Evolutionary conservation across 2,329 filamentous ascomycete genomes (phyloP), one percentile per base, ranked within the genome.

Genomic region (Daldinia sp.): DNA sequence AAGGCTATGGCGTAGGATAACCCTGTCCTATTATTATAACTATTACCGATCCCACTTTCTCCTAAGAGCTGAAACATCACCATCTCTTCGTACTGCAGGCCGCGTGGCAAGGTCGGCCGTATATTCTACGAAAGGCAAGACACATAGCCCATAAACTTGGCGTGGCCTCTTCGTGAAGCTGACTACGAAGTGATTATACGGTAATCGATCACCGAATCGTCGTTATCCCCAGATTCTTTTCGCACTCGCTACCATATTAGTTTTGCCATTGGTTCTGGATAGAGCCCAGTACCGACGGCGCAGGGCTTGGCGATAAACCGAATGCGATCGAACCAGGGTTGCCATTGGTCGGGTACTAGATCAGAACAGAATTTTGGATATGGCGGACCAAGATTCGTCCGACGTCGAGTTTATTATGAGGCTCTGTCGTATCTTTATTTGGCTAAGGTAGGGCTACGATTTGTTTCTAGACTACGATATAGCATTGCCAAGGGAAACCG

Each of bases 281-380:
- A 50, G 27, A 25, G 15, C 29, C 10, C 23, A 30, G 29, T 30
- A 4, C 30, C 23, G 35, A 17, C 25, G 49, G 30, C 32, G 13
- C 23, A 39, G 30, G 21, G 32, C 50, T 53, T 53, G 50, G 50
- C 50, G 25, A 34, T 25, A 10, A 54, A 43, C 25, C 37, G 35
- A 54, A 54, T 54, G 35, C 35, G 51, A 54, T 43, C 25, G 29
- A 21, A 4, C 47, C 11, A 8, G 47, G 47, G 30, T 35, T 32
- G 17, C 30, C 19, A 50, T 50, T 50, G 47, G 47, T 4, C 23
- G 4, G 15, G 19, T 11, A 4, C 29, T 25, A 11, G 29, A 50
- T 19, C 39, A 9, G 8, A 1, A 15, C 39, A 21, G 9, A 15
- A 17, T 45, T 27, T 45, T 45, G 39, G 15, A 27, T n/a, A 29